Conservation (phyloP, 129 eudicot species). For the Pittosporum tobira region DNA sequence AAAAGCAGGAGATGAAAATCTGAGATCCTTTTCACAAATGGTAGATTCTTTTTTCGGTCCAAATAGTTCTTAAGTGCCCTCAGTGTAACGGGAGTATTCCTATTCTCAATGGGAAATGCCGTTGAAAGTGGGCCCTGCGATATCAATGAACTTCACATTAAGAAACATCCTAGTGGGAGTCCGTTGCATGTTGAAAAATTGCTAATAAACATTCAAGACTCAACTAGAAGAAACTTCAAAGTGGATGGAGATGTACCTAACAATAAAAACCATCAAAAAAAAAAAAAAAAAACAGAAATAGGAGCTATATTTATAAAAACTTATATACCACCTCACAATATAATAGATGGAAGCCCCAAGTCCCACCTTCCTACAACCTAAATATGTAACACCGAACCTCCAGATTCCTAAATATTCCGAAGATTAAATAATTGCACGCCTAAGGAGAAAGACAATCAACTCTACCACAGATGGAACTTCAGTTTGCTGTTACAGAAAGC, state of each 20-base stretch:
- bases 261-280: neutral
- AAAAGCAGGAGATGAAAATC: conserved; percentile 13
- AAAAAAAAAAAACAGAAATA: neutral
- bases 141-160: neutral
- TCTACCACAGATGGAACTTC: too few species aligned
- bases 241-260: neutral
- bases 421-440: too few species aligned
- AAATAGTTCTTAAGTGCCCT: too few species aligned
- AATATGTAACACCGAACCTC: too few species aligned
- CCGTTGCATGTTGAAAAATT: neutral
- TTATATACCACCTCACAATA: neutral
- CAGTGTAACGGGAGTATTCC: conserved; percentile 2
- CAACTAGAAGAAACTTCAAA: neutral
- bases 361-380: too few species aligned
- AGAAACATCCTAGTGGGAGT: neutral
- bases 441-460: too few species aligned
- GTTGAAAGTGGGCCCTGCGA: conserved; percentile 91
- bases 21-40: too few species aligned
- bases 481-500: too few species aligned
- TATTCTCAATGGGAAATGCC: conserved; percentile 81
- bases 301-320: too few species aligned
- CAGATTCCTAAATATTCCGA: too few species aligned
- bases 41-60: too few species aligned
- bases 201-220: neutral
- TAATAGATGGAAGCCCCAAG: too few species aligned